Conservation (phyloP, 768 basidiomycete genomes). For the Mycena vulgaris region DNA sequence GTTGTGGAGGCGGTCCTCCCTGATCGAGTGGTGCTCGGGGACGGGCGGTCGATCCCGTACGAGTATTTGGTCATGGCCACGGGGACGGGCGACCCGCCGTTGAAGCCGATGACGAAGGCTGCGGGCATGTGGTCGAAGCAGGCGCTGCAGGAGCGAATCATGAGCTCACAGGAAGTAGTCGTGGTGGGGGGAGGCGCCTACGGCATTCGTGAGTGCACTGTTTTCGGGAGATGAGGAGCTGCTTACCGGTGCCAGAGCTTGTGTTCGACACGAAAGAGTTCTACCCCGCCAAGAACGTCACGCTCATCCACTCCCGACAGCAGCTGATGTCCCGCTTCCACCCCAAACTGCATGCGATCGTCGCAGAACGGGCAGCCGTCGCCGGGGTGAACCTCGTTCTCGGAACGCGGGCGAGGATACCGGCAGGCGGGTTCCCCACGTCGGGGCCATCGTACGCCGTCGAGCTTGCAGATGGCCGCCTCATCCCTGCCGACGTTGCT, state of each 20-base stretch:
- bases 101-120: slow-evolving; percentile 39
- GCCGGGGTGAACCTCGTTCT: slow-evolving; percentile 56
- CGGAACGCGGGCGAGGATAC: slow-evolving; percentile 53
- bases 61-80: slow-evolving; percentile 55
- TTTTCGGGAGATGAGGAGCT: neutral
- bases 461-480: slow-evolving; percentile 25
- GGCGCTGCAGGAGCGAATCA: slow-evolving; percentile 49
- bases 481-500: slow-evolving; percentile 17
- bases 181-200: slow-evolving; percentile 74
- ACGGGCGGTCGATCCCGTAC: slow-evolving; percentile 44
- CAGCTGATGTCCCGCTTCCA: slow-evolving; percentile 62
- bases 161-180: slow-evolving; percentile 57
- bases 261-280: slow-evolving; percentile 57
- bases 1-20: slow-evolving; percentile 37
- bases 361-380: slow-evolving; percentile 45
- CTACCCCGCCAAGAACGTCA: slow-evolving; percentile 51
- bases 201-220: slow-evolving; percentile 65
- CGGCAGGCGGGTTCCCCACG: slow-evolving; percentile 47
- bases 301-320: slow-evolving; percentile 61
- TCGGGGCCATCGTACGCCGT: slow-evolving; percentile 38
- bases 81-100: slow-evolving; percentile 43
- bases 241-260: neutral
- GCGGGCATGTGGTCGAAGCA: slow-evolving; percentile 43
- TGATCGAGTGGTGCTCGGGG: slow-evolving; percentile 39
- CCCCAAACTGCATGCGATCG: slow-evolving; percentile 49